phyloP scores from a whole-genome alignment of 2,329 filamentous ascomycete species.

The Epichloe aotearoae region DNA sequence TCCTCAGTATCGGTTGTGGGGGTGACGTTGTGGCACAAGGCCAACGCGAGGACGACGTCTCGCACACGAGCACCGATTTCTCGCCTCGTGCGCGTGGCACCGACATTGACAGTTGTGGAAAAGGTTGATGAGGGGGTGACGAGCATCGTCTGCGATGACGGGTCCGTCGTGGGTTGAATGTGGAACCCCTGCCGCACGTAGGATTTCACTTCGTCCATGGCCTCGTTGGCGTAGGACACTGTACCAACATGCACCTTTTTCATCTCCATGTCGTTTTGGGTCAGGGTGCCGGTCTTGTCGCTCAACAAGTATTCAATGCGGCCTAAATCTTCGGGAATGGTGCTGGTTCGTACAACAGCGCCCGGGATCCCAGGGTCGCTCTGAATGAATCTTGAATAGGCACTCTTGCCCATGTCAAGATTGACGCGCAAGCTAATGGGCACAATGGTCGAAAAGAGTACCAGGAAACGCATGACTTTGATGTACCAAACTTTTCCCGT shows the following conservation, averaged over 20 bases:
- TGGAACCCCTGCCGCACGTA: slow-evolving; percentile 81
- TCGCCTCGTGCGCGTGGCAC: slow-evolving; percentile 69
- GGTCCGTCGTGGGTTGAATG: slow-evolving; percentile 30
- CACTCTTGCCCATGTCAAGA: slow-evolving; percentile 90
- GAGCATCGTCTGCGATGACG: slow-evolving; percentile 35
- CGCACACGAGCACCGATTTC: slow-evolving; percentile 90
- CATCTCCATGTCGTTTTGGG: slow-evolving; percentile 97
- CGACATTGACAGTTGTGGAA: slow-evolving; percentile 42
- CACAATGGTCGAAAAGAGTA: slow-evolving; percentile 97
- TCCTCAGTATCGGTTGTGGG: slow-evolving; percentile 67
- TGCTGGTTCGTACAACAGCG: slow-evolving; percentile 89
- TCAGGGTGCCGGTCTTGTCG: slow-evolving; percentile 96
- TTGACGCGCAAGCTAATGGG: slow-evolving; percentile 95
- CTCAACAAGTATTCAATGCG: slow-evolving; percentile 92
- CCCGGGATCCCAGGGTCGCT: slow-evolving; percentile 79
- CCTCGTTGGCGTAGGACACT: slow-evolving; percentile 94
- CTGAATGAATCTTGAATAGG: slow-evolving; percentile 93
- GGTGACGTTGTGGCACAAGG: slow-evolving; percentile 93
- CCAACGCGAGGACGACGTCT: slow-evolving; percentile 83
- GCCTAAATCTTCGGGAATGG: slow-evolving; percentile 91
- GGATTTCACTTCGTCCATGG: slow-evolving; percentile 89
- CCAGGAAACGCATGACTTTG: slow-evolving; percentile 94
- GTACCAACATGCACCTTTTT: slow-evolving; percentile 98
- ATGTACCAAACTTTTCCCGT: slow-evolving; percentile 73
- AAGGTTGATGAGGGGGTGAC: slow-evolving; percentile 66